Base-by-base conservation (phyloP, 345 rosid genomes). In the Eucalyptus grandis region DNA sequence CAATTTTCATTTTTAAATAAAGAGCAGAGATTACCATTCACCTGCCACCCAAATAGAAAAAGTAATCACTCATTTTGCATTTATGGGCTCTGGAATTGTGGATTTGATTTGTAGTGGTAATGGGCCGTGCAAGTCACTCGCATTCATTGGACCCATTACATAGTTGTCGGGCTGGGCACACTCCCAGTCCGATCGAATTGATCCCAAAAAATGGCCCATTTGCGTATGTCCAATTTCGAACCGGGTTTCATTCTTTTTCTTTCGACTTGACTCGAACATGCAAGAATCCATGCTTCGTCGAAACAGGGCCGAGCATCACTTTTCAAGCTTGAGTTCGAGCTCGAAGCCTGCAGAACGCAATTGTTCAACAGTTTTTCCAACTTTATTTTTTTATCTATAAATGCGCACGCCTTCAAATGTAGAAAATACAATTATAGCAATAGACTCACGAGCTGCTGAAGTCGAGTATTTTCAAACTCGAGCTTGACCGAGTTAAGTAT, bases 1-100 rank as follows among this genome's bases (percentile, higher is more conserved):
- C 14, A 0, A 72, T 2, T 9, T 10, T 77, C 19, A 0, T 37
- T 37, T 10, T 37, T 19, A 37, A 77, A 19, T 37, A 19, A 72
- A 6, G 46, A 77, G 27, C 27, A 11, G 82, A 37, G 47, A 21
- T 77, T 37, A 9, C 83, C 83, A 77, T 19, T 7, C 27, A 77
- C 9, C 9, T 21, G 7, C 83, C 83, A 19, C 83, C 83, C 47
- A 37, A 77, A 77, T 37, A 21, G 27, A 11, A 77, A 77, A 21
- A 21, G 47, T 10, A 77, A 5, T 77, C 24, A 11, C 4, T 37
- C 83, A 37, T 21, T 77, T 40, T 77, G 47, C 83, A 10, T 19
- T 72, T 37, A 11, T 19, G 83, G 83, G 83, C 5, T 37, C 27
- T 37, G 83, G 83, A 72, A 37, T 37, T 37, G 0, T 37, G 81